Evolutionary conservation across 495 filamentous ascomycete species (phyloP).

Genomic region (Delitschia confertaspora): DNA sequence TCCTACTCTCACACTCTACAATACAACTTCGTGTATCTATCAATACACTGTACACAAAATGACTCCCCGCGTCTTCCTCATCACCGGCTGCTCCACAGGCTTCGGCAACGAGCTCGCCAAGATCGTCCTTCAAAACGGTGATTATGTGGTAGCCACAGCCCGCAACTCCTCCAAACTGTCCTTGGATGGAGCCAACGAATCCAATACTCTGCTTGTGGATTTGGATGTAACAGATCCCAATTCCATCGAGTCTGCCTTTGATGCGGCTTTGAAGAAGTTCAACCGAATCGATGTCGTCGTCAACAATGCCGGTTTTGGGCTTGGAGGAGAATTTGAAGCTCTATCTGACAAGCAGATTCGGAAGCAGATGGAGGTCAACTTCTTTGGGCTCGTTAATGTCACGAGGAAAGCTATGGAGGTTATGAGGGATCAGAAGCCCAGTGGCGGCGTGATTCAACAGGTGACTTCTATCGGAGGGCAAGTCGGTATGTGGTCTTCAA

Average conservation of each 20-base stretch:
- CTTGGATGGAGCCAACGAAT: slow-evolving; percentile 12
- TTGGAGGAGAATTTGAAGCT: slow-evolving; percentile 33
- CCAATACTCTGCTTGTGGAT: slow-evolving; percentile 25
- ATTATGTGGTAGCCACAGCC: slow-evolving; percentile 36
- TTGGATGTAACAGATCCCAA: slow-evolving; percentile 30
- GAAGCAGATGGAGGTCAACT: slow-evolving; percentile 36
- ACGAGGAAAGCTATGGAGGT: slow-evolving; percentile 39
- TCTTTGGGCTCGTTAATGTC: slow-evolving; percentile 35
- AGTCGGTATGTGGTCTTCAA: slow-evolving; percentile 17
- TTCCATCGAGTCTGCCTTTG: slow-evolving; percentile 32
- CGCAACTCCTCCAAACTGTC: slow-evolving; percentile 28
- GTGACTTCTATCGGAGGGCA: slow-evolving; percentile 40
- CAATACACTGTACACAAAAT: slow-evolving; percentile 8
- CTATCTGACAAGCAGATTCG: slow-evolving; percentile 31
- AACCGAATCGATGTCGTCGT: slow-evolving; percentile 34
- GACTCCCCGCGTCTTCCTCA: slow-evolving; percentile 33
- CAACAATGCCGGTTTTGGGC: slow-evolving; percentile 36
- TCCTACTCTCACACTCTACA: too few species aligned
- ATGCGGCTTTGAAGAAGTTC: slow-evolving; percentile 32
- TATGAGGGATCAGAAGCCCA: slow-evolving; percentile 37
- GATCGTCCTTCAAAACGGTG: slow-evolving; percentile 28
- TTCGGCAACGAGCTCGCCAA: slow-evolving; percentile 34
- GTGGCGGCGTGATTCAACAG: slow-evolving; percentile 40
- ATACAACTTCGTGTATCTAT: too few species aligned
- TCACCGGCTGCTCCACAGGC: slow-evolving; percentile 35